Evolutionary conservation across 306 rosid genomes (phyloP).

Genomic region (Gastrolobium villosum): DNA sequence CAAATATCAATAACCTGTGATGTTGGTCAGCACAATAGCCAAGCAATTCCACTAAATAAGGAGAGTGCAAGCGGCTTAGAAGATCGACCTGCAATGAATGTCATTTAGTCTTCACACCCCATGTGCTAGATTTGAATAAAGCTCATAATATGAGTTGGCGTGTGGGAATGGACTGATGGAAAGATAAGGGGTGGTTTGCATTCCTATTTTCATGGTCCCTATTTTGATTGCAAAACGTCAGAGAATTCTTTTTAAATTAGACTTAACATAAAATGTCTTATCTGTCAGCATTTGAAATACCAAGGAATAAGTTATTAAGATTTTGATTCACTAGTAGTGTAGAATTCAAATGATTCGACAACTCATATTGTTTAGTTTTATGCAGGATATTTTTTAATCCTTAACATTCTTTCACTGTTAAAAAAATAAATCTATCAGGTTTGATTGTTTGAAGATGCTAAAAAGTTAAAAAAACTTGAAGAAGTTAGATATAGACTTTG

Average conservation of each 20-base stretch:
- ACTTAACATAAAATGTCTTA: conserved; percentile 24
- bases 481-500: background rate
- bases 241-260: conserved; percentile 20
- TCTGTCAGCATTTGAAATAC: conserved; percentile 12
- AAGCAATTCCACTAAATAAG: conserved; percentile 82
- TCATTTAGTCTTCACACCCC: conserved; percentile 49
- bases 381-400: background rate
- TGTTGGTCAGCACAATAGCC: conserved; percentile 98
- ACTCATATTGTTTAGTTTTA: background rate
- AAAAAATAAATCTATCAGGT: background rate
- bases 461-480: background rate
- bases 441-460: conserved; percentile 36
- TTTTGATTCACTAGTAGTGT: background rate
- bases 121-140: conserved; percentile 56
- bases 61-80: conserved; percentile 79
- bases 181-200: conserved; percentile 9
- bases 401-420: conserved; percentile 14
- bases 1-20: conserved; percentile 85
- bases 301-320: conserved; percentile 4
- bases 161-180: conserved; percentile 36
- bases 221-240: conserved; percentile 45
- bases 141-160: conserved; percentile 45
- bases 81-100: conserved; percentile 82
- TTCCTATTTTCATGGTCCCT: conserved; percentile 57
- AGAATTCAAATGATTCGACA: conserved; percentile 12